Evolutionary conservation across 345 rosid species (phyloP), one percentile per base, ranked within the genome.

Genomic region (Ricinus communis): DNA sequence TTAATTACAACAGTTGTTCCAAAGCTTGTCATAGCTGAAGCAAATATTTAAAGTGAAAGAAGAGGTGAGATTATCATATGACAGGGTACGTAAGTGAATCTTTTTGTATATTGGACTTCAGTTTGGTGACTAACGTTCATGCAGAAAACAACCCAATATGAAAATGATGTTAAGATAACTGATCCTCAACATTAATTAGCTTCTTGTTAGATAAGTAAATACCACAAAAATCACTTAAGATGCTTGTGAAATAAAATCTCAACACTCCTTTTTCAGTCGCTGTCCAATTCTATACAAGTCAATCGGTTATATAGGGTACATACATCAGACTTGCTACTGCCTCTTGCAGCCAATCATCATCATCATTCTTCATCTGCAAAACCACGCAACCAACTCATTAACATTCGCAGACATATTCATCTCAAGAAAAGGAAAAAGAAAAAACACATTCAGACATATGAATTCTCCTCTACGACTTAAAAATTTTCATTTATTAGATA

Each of bases 291-390:
- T 1, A 41, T 28, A 16, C 27, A 31, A 22, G 55, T 73, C 81
- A 82, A n/a, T 81, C 79, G 28, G 81, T 28, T n/a, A 81, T 71
- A 66, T 81, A 78, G 21, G 95, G 98, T 43, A 75, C 74, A 76
- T 84, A 81, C 77, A 89, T 81, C 5, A 91, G 79, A 80, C 83
- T 85, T 55, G 93, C 88, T 84, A 88, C 82, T 45, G 93, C 93
- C 71, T 88, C 93, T 75, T 88, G 88, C 74, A 91, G 76, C 98
- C 98, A 93, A 36, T 81, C 90, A 10, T 90, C 77, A 19, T 87
- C 89, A 24, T 81, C 83, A 2, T 81, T 83, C 77, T 86, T 87
- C 52, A 84, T 85, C 94, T 84, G 83, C 80, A 57, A 47, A 74
- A 45, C 36, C 8, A 36, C 28, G 27, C 5, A 65, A 43, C 13